Base-by-base conservation (phyloP, 2,329 filamentous ascomycete species). In the Pyrenophora graminea region DNA sequence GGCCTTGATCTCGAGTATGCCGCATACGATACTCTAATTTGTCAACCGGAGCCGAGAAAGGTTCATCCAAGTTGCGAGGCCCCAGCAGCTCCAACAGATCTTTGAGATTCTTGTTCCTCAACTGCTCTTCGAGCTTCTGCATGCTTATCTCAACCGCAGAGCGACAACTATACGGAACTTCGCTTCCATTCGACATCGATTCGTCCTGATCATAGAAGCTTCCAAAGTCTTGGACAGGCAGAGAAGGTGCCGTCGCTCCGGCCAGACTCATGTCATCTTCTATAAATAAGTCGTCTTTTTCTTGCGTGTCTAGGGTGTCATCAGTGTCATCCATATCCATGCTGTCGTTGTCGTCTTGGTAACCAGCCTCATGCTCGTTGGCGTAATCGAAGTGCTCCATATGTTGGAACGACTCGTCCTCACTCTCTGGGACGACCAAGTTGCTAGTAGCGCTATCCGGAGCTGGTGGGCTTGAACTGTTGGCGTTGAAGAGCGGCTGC, bases 321-420 rank as follows among this genome's bases (percentile, higher is more conserved):
- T 42, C 46, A 5, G 13, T 47, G 18, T 63, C 53, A 25, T 53
- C 62, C 18, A 56, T 12, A 31, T 60, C 55, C 60, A 61, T 60
- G 27, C 55, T 60, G 10, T 53, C 52, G 19, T 61, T 47, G n/a
- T 61, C 54, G 10, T 62, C 61, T 37, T 55, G 51, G 21, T 64
- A 62, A 1, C 57, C 59, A 4, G 44, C 47, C 2, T 53, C 38
- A 15, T 17, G 27, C 44, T 64, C 57, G 25, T 54, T 47, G 13
- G 51, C 40, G 10, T 32, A n/a, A 4, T 32, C 34, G 4, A 38
- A 39, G 8, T 33, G 34, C 7, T 19, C 15, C 3, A 19, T 17
- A 8, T 21, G 23, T 7, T 49, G 39, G 1, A 37, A 3, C 4
- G 15, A 33, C 1, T 34, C 13, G 10, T 47, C 23, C 7, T 19